Evolutionary conservation across 2,329 filamentous ascomycete genomes (phyloP).

Genomic region (Diplodia seriata): DNA sequence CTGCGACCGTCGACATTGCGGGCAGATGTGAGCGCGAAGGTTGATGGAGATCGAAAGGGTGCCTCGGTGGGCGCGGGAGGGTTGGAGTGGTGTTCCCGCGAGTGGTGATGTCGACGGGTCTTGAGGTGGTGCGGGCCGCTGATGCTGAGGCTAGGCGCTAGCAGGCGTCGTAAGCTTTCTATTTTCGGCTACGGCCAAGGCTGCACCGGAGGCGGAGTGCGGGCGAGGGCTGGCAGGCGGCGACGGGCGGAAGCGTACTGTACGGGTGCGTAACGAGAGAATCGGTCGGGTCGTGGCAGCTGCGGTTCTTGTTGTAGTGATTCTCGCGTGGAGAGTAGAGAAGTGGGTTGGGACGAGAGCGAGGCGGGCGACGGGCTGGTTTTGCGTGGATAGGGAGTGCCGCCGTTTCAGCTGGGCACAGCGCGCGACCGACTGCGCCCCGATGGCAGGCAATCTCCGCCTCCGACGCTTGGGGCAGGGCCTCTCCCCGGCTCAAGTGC

Average conservation of each 20-base stretch:
- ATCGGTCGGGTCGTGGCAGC: background rate
- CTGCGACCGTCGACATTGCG: conserved; percentile 31
- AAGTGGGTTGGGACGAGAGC: conserved; percentile 2
- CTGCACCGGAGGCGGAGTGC: conserved; percentile 21
- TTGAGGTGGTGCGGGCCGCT: conserved; percentile 20
- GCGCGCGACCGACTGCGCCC: conserved; percentile 12
- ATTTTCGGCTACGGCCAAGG: conserved; percentile 28
- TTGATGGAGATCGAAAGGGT: background rate
- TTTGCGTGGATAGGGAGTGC: conserved; percentile 26
- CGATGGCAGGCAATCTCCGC: conserved; percentile 24
- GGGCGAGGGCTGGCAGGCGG: conserved; percentile 19
- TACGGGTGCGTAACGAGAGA: conserved; percentile 15
- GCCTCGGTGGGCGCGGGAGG: conserved; percentile 11
- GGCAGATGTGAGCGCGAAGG: conserved; percentile 9
- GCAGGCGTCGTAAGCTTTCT: conserved; percentile 32
- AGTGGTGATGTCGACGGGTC: conserved; percentile 24
- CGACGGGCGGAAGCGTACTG: conserved; percentile 12
- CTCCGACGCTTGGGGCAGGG: conserved; percentile 11
- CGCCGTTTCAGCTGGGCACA: conserved; percentile 20
- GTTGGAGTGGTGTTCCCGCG: background rate
- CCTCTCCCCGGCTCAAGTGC: no score
- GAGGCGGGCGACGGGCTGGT: conserved; percentile 15
- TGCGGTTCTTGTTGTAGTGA: background rate
- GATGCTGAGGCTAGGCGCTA: conserved; percentile 22
- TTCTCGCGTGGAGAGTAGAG: conserved; percentile 13